Evolutionary conservation across 2,329 filamentous ascomycete genomes (phyloP).

Genomic region (Xylariaceae sp.): DNA sequence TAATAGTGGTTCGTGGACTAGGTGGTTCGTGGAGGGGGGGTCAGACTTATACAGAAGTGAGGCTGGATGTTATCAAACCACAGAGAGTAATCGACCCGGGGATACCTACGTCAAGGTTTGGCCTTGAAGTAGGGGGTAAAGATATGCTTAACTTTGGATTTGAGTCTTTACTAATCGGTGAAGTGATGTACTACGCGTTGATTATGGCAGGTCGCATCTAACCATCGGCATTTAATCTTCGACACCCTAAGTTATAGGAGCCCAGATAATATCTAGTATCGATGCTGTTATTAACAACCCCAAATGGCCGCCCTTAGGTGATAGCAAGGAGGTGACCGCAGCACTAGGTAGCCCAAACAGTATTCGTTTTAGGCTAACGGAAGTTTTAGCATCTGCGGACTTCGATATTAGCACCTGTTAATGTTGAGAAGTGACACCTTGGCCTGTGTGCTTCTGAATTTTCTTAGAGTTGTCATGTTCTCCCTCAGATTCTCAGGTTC

Average conservation of each 20-base stretch:
- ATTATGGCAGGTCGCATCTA: slow-evolving; percentile 20
- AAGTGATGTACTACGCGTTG: slow-evolving; percentile 38
- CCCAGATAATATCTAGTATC: slow-evolving; percentile 22
- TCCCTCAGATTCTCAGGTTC: slow-evolving; percentile 16
- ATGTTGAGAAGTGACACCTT: no score
- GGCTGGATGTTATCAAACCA: slow-evolving; percentile 37
- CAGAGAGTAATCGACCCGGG: slow-evolving; percentile 30
- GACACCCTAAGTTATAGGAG: slow-evolving; percentile 19
- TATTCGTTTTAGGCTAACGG: slow-evolving; percentile 32
- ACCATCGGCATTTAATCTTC: background rate
- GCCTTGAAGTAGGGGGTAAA: slow-evolving; percentile 33
- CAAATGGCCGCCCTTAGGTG: slow-evolving; percentile 36
- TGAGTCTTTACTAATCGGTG: slow-evolving; percentile 33
- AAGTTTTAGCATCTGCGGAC: slow-evolving; percentile 23
- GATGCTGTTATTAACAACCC: slow-evolving; percentile 34
- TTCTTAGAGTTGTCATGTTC: slow-evolving; percentile 17
- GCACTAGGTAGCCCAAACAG: slow-evolving; percentile 34
- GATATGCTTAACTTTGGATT: slow-evolving; percentile 41
- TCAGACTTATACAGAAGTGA: slow-evolving; percentile 35
- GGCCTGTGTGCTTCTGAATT: no score
- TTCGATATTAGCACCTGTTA: background rate
- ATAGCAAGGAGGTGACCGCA: slow-evolving; percentile 34
- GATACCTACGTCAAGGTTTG: slow-evolving; percentile 34
- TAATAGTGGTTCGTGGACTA: no score
- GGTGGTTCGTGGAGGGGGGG: no score